phyloP scores from a whole-genome alignment of 1,284 basidiomycete species.

The Tilletia walkeri region DNA sequence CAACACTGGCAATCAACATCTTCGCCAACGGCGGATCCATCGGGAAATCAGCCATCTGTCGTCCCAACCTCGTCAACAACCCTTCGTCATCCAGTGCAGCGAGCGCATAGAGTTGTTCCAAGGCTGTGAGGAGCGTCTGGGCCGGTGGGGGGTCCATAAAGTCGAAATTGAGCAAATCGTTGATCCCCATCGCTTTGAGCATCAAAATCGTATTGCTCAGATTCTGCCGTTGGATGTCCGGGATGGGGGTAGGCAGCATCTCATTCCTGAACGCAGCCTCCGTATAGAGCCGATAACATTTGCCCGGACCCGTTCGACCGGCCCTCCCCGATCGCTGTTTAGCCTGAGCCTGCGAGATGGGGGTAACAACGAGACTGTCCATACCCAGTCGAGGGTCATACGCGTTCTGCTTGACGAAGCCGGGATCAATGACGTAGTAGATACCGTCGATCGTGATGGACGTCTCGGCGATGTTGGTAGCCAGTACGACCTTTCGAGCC shows the following conservation, averaged over 20 bases:
- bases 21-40: conserved; percentile 91
- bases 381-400: conserved; percentile 96
- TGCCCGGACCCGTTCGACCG: conserved; percentile 94
- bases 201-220: conserved; percentile 87
- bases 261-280: conserved; percentile 97
- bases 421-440: conserved; percentile 96
- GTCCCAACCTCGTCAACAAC: conserved; percentile 82
- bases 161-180: conserved; percentile 94
- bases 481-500: conserved; percentile 93
- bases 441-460: conserved; percentile 97
- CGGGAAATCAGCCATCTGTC: conserved; percentile 99
- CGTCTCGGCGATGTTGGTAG: conserved; percentile 98
- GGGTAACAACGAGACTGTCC: conserved; percentile 97
- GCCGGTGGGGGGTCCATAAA: conserved; percentile 99
- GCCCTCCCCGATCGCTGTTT: conserved; percentile 92
- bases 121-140: conserved; percentile 88
- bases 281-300: conserved; percentile 96
- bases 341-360: conserved; percentile 97
- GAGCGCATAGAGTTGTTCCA: conserved; percentile 89
- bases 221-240: conserved; percentile 95
- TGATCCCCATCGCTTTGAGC: conserved; percentile 98
- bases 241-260: conserved; percentile 96
- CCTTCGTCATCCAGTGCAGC: conserved; percentile 97
- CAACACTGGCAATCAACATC: conserved; percentile 90
- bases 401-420: conserved; percentile 98